These are phyloP conservation scores for Murraya paniculata DNA, from an alignment of 345 rosid species.

Conservation along the genomic window DNA sequence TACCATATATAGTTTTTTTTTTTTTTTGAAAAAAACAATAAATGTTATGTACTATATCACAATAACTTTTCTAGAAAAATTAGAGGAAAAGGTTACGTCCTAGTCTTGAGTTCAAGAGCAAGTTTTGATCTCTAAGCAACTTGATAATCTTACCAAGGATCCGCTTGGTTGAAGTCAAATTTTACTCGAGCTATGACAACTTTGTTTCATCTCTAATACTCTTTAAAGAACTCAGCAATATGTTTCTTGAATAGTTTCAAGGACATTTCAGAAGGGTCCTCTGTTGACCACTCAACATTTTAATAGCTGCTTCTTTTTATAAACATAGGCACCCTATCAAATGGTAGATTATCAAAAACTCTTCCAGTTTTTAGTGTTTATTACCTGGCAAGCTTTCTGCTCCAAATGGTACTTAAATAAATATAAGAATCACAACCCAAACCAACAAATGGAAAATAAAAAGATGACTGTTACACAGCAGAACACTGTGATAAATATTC, in stretches of 20 bases:
- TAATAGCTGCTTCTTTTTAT: neutral
- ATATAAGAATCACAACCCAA: neutral
- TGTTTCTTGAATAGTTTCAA: neutral
- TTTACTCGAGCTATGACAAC: no score
- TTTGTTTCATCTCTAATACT: no score
- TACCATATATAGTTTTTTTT: no score
- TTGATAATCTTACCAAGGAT: no score
- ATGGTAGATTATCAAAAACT: neutral
- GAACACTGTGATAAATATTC: neutral
- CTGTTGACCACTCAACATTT: neutral
- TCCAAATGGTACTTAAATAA: neutral
- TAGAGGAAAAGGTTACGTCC: no score
- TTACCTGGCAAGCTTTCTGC: neutral
- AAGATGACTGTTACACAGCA: neutral
- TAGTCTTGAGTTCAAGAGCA: no score
- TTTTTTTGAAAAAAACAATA: no score
- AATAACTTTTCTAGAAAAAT: no score
- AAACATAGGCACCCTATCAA: neutral
- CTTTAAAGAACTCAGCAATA: neutral
- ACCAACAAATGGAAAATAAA: neutral
- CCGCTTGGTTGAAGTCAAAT: no score
- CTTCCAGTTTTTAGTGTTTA: neutral
- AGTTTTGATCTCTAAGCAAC: no score
- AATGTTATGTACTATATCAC: no score
- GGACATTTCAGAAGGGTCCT: neutral